Base-by-base conservation (phyloP, 805 yeast genomes). In the Tetrapisispora pingtungensis region DNA sequence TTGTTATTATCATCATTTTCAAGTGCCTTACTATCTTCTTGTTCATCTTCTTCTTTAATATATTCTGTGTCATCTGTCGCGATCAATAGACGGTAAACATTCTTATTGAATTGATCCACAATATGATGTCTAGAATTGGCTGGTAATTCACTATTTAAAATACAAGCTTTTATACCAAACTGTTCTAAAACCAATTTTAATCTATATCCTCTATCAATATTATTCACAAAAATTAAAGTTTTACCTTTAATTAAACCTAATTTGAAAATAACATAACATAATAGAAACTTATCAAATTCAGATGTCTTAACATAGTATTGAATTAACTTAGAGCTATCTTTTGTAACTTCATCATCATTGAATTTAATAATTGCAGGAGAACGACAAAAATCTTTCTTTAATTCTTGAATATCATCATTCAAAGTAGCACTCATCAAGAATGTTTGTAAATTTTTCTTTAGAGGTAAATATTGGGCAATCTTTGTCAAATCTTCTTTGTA, bases 371-470 rank as follows among this genome's bases (percentile, higher is more conserved):
- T 75, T 1, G 94, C 96, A 1, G 96, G 94, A 33, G 70, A 64
- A 45, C 86, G 78, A 65, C 97, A 90, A 64, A 84, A 89, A 56
- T 76, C 76, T 41, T 69, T 64, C 64, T 90, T 90, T 54, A 93
- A 66, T 38, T 74, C 77, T 47, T 84, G 78, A 50, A 90, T 77
- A 49, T 90, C 97, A 36, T 86, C 95, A 58, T 80, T 84, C 47
- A 93, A 69, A 3, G 98, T 93, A 2, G 98, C 98, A 65, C 95
- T 84, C 97, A 93, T 93, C 53, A 93, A 69, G 65, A 87, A 93
- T 2, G 93, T 81, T 67, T 93, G 98, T 52, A 85, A 69, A 47
- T 75, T 78, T 49, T 83, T 82, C 58, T 80, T 80, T 48, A 80
- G 67, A n/a, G 88, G 87, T 49, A 89, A 66, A 49, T 65, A 74